phyloP scores from a whole-genome alignment of 257 asterid genomes.

The Nicotiana tabacum region DNA sequence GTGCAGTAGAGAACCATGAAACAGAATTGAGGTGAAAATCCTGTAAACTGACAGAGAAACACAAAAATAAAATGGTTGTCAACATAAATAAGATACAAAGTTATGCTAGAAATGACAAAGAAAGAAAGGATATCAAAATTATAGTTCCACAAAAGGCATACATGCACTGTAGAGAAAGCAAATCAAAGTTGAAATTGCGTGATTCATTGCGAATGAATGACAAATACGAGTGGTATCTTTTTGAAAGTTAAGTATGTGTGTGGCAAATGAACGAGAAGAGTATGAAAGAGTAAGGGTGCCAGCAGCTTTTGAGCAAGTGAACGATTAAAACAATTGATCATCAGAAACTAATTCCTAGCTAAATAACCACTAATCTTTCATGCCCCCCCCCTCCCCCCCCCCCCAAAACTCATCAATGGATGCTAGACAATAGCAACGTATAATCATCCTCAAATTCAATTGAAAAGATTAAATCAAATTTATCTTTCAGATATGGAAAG shows the following conservation, averaged over 20 bases:
- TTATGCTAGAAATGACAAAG: constrained; percentile 1
- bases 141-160: background rate
- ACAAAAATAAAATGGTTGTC: background rate
- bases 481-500: background rate
- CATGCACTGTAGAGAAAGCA: background rate
- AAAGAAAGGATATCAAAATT: constrained; percentile 1
- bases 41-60: constrained; percentile 68
- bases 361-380: background rate
- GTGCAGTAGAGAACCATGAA: constrained; percentile 91
- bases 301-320: background rate
- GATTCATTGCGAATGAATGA: background rate
- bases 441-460: background rate
- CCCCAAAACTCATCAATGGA: background rate
- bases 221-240: background rate
- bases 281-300: background rate
- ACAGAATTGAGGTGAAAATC: constrained; percentile 65
- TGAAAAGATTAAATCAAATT: background rate
- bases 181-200: background rate
- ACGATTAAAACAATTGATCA: background rate
- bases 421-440: background rate
- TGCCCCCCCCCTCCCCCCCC: background rate
- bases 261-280: background rate
- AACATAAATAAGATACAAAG: background rate
- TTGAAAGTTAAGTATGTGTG: background rate
- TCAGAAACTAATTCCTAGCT: background rate